Base-by-base conservation (phyloP, 208 protist genomes). In the Trypanosoma scelopori region DNA sequence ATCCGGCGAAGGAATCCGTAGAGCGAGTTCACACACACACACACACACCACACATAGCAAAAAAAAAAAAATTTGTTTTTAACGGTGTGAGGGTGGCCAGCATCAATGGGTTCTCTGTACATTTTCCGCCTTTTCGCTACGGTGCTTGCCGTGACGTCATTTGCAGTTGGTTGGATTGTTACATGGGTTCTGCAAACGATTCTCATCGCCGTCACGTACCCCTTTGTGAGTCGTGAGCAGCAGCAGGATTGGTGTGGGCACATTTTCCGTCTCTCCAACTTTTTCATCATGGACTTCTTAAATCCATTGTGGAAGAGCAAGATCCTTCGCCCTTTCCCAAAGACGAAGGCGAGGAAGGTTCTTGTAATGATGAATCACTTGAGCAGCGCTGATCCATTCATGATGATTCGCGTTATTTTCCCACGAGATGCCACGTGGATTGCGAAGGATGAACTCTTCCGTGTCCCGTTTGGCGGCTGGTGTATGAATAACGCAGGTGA, bases 351-450 rank as follows among this genome's bases (percentile, higher is more conserved):
- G 35, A 79, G 81, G 61, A 89, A 89, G 69, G 66, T 90, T 15
- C 80, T 95, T 56, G 28, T 95, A 5, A 90, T 92, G 84, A 84
- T 95, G 68, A 95, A 95, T 68, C 89, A 95, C 69, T 70, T 89
- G 35, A 92, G 86, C 59, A 68, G 55, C 18, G 85, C 89, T 4
- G 89, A 95, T 64, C 85, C 91, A 5, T 96, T 91, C 46, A 58
- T 91, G 16, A 57, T 85, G 20, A 76, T 93, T 39, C 78, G 85
- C 61, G 79, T 76, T n/a, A 51, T 93, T 5, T 71, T 92, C 32
- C 91, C 90, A 1, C 75, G 69, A 18, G 91, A 96, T 42, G 76
- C 80, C 53, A 79, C 80, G 32, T 96, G 87, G 85, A 83, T 96
- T 48, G 81, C 79, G 37, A 96, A 96, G 78, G 66, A 69, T 20